Percentiles rank a stretch among this genome's conserved stretches.
Conservation (phyloP, 2,329 filamentous ascomycete species). For the Epichloe aotearoae region DNA sequence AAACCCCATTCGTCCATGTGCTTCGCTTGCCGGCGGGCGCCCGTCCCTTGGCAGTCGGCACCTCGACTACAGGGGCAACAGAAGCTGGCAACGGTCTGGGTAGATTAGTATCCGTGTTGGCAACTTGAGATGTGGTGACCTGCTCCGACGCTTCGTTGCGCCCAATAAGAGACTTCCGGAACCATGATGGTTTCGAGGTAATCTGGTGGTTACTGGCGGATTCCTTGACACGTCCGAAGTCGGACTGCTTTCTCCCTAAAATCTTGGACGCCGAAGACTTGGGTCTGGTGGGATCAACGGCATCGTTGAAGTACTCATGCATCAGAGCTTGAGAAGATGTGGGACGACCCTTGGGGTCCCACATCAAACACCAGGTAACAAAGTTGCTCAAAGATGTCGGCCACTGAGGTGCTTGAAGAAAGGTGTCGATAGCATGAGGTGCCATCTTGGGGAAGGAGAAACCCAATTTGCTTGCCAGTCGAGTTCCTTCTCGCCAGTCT, state of each 20-base stretch:
- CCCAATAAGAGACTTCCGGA: constrained; percentile 84
- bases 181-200: constrained; percentile 86
- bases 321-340: constrained; percentile 89
- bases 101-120: constrained; percentile 31
- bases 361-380: constrained; percentile 97
- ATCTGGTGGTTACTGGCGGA: constrained; percentile 39
- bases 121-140: constrained; percentile 29
- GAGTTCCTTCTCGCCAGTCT: constrained; percentile 91
- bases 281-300: constrained; percentile 81
- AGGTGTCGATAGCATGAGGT: constrained; percentile 89
- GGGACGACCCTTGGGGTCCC: constrained; percentile 86
- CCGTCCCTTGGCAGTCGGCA: constrained; percentile 20
- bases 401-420: constrained; percentile 84
- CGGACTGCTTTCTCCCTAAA: constrained; percentile 80
- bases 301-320: constrained; percentile 90
- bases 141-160: constrained; percentile 57
- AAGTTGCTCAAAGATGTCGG: constrained; percentile 77
- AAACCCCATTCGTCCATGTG: constrained; percentile 80
- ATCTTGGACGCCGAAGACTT: constrained; percentile 79
- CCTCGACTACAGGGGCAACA: constrained; percentile 26
- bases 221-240: constrained; percentile 60
- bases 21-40: constrained; percentile 61
- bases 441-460: constrained; percentile 99
- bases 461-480: constrained; percentile 85
- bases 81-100: constrained; percentile 33